A percentile compares a stretch with the other conserved stretches of the same genome.
Conservation (phyloP, 1,284 basidiomycete genomes). For the Pseudozyma tsukubaensis region DNA sequence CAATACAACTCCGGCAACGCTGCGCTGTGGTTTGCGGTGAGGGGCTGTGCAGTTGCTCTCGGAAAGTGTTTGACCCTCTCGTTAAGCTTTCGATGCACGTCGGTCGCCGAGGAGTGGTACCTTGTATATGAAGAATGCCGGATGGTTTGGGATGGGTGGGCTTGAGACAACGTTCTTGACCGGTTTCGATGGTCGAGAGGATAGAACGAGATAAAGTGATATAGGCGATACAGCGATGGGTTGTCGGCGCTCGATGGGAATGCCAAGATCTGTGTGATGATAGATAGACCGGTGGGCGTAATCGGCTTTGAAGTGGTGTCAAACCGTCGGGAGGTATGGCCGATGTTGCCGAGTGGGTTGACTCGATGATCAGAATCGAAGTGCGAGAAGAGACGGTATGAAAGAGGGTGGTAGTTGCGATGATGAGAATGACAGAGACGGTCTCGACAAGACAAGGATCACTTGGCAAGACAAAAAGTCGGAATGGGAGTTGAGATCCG, state of each 20-base stretch:
- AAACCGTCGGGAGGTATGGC: background rate
- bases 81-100: background rate
- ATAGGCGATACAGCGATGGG: conserved; percentile 7
- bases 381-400: background rate
- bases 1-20: background rate
- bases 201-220: background rate
- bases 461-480: no score
- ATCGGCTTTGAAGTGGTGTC: background rate
- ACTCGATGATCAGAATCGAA: background rate
- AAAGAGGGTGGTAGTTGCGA: background rate
- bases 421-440: background rate
- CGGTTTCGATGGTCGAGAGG: conserved; percentile 9
- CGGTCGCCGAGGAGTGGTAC: conserved; percentile 3
- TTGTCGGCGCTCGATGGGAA: conserved; percentile 10
- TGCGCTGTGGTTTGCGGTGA: background rate
- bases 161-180: conserved; percentile 11
- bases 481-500: no score
- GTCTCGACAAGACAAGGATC: no score
- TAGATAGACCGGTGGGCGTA: background rate
- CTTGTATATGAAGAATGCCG: conserved; percentile 9
- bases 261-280: background rate
- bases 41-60: conserved; percentile 1
- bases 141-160: background rate
- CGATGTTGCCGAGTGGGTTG: background rate
- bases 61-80: conserved; percentile 4